Evolutionary conservation across 2,329 filamentous ascomycete species (phyloP), one percentile per base, ranked within the genome.

Genomic region (Neofusicoccum cordaticola): DNA sequence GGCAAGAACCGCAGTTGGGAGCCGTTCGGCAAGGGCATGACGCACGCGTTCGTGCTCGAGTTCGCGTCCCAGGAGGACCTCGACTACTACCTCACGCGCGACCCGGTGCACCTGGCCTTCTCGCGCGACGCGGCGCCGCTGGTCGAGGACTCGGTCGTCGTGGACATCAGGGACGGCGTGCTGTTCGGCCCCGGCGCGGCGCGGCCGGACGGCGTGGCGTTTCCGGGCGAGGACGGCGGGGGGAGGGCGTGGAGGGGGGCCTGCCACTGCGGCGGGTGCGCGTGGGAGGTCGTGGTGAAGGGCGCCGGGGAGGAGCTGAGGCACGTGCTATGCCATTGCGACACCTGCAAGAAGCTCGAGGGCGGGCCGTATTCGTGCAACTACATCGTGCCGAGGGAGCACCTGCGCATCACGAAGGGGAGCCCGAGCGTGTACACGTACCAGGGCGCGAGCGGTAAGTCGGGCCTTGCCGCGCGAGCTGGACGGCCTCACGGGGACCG

Each of bases 1-100:
- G 75, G 75, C 56, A 73, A 77, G 82, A 81, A 64, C 81, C 83
- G 0, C 78, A 83, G n/a, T 80, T 81, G 0, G 88, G 87, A 0
- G 88, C 60, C 56, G 8, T 71, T 67, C 64, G 67, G 51, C 9
- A 76, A 77, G 87, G 88, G 84, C 0, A 85, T 89, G 57, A 88
- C 88, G 0, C 90, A 93, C 72, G 88, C 82, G 0, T 92, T 92
- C 67, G 83, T 93, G 1, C 82, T 84, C 31, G 85, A 90, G 69
- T 92, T 93, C 66, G 82, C 83, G 9, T 88, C 74, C 27, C 79
- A 80, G n/a, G 83, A 85, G 66, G 89, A 93, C 71, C 80, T 89
- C 53, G 83, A 87, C 66, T 92, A 91, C 70, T 93, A 92, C 72
- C 75, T 90, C 5, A 75, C 84, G 58, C 77, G 86, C 34, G 90